Evolutionary conservation across 129 eudicot species (phyloP).

Genomic region (Lonicera japonica): DNA sequence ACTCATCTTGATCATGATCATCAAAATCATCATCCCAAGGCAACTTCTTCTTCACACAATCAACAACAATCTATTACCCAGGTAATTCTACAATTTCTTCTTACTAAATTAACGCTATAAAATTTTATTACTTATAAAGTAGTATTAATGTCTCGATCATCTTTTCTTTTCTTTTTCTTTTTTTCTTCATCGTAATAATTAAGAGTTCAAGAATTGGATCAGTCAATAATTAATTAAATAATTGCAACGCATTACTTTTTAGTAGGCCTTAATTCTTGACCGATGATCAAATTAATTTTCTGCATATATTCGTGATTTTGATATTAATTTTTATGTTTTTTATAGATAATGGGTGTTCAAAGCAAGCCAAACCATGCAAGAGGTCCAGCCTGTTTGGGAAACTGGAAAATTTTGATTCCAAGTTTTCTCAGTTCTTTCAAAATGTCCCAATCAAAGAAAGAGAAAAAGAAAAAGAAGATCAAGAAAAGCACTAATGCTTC

Average conservation of each 20-base stretch:
- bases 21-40: slow-evolving; percentile 4
- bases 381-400: slow-evolving; percentile 26
- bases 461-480: slow-evolving; percentile 11
- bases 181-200: too few relatives aligned
- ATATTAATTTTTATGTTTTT: too few relatives aligned
- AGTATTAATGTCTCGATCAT: too few relatives aligned
- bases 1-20: neutral
- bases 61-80: slow-evolving; percentile 13
- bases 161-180: too few relatives aligned
- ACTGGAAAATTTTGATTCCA: slow-evolving; percentile 22
- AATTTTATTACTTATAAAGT: too few relatives aligned
- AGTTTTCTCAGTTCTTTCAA: slow-evolving; percentile 8
- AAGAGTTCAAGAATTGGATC: too few relatives aligned
- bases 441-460: slow-evolving; percentile 5
- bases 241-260: neutral
- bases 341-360: slow-evolving; percentile 8
- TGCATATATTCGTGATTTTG: too few relatives aligned
- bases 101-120: too few relatives aligned
- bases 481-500: slow-evolving; percentile 1
- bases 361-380: slow-evolving; percentile 12
- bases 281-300: too few relatives aligned
- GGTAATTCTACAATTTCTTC: slow-evolving; percentile 6
- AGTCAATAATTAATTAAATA: too few relatives aligned
- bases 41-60: slow-evolving; percentile 8
- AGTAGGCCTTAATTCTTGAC: too few relatives aligned